These are phyloP conservation scores for Garcileccinum viscosum DNA, from an alignment of 1,284 basidiomycete genomes.

Conservation along the genomic window DNA sequence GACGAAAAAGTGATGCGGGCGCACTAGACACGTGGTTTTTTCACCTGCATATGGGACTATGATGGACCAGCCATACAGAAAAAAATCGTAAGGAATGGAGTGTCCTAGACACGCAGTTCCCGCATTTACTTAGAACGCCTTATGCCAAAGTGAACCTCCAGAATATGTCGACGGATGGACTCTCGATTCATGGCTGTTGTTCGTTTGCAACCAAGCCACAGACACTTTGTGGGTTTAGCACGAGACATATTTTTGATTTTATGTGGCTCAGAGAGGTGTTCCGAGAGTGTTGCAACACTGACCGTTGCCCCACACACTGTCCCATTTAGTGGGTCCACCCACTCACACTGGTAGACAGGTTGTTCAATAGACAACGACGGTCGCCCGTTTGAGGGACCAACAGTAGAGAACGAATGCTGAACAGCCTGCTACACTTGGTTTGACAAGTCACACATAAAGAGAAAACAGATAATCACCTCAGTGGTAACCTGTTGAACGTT, in stretches of 20 bases:
- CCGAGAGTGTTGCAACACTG: not conserved
- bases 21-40: too few species aligned
- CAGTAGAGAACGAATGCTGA: not conserved
- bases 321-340: too few species aligned
- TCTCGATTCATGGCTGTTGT: not conserved
- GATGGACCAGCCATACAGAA: too few species aligned
- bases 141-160: not conserved
- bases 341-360: not conserved
- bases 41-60: too few species aligned
- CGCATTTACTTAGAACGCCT: not conserved
- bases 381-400: not conserved
- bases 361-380: not conserved
- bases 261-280: not conserved
- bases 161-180: not conserved
- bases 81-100: not conserved
- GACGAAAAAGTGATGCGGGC: too few species aligned
- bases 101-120: not conserved
- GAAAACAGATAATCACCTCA: not conserved
- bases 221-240: too few species aligned
- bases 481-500: not conserved
- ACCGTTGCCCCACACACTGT: not conserved
- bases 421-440: not conserved
- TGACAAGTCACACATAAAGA: not conserved
- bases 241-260: not conserved
- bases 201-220: not conserved